Evolutionary conservation across 2,329 filamentous ascomycete genomes (phyloP).

Genomic region (Emmonsiellopsis sp.): DNA sequence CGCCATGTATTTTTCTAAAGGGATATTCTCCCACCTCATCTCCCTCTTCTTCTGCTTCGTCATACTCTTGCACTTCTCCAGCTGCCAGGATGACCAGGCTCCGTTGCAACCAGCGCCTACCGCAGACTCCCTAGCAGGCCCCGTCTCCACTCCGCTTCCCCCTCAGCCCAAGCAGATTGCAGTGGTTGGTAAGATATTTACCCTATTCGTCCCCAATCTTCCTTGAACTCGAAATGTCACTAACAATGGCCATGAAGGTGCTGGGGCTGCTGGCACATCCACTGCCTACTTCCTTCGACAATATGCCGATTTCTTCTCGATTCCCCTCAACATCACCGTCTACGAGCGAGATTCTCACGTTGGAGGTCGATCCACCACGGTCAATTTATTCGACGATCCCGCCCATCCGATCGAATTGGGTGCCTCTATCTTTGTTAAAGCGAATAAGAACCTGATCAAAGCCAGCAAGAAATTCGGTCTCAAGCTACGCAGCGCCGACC

Average conservation of each 20-base stretch:
- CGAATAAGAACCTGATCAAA: conserved; percentile 73
- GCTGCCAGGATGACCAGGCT: not conserved
- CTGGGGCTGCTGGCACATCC: conserved; percentile 80
- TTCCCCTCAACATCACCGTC: conserved; percentile 69
- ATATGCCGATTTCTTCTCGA: conserved; percentile 53
- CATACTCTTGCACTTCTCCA: not conserved
- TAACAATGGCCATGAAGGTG: conserved; percentile 48
- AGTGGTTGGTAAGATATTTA: conserved; percentile 3
- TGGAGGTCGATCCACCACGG: conserved; percentile 80
- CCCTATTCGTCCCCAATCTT: not conserved
- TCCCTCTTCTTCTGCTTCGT: not conserved
- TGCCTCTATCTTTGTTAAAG: conserved; percentile 80
- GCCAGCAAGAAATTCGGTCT: conserved; percentile 66
- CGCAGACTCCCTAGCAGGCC: not conserved
- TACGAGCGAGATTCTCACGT: conserved; percentile 73
- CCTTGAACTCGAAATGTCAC: not conserved
- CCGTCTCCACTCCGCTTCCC: not conserved
- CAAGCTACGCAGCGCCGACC: conserved; percentile 38
- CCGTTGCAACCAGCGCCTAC: not conserved
- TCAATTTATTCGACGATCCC: conserved; percentile 63
- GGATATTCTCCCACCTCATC: not conserved
- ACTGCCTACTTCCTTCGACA: conserved; percentile 72
- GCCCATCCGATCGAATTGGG: conserved; percentile 70
- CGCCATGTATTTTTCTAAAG: not conserved
- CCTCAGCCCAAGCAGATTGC: not conserved